Conservation (phyloP, 345 rosid genomes). For the Lepidium aucheri region DNA sequence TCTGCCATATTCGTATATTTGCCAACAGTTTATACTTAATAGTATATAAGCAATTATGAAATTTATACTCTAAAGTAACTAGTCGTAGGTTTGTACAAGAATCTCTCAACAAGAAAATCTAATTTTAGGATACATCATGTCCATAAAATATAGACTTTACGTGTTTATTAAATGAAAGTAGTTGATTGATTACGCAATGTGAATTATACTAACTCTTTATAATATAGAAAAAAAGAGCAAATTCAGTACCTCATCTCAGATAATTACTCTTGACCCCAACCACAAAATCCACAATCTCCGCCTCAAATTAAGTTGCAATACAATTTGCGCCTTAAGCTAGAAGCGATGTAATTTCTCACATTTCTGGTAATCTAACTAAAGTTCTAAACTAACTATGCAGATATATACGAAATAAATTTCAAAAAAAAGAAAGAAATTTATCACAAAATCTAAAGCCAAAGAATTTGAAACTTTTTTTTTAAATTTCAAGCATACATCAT, state of each 20-base stretch:
- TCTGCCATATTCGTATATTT: background rate
- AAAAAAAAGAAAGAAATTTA: background rate
- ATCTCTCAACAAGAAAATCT: background rate
- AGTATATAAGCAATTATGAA: background rate
- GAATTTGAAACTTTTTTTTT: background rate
- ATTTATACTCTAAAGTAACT: background rate
- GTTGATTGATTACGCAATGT: background rate
- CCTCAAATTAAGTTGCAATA: background rate
- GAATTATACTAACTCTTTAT: background rate
- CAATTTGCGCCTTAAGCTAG: background rate
- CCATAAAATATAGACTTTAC: background rate
- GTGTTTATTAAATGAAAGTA: background rate
- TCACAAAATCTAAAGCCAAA: background rate
- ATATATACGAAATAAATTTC: background rate
- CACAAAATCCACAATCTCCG: background rate
- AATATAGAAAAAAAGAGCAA: background rate
- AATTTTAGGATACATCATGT: background rate
- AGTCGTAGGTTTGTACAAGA: background rate
- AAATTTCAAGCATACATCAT: background rate
- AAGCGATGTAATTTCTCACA: constrained; percentile 22
- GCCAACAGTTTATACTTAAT: background rate
- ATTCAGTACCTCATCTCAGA: background rate
- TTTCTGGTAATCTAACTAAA: background rate
- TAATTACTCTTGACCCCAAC: background rate
- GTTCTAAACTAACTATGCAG: background rate